phyloP scores from a whole-genome alignment of 768 basidiomycete species.

The Pleurotus ostreatus region DNA sequence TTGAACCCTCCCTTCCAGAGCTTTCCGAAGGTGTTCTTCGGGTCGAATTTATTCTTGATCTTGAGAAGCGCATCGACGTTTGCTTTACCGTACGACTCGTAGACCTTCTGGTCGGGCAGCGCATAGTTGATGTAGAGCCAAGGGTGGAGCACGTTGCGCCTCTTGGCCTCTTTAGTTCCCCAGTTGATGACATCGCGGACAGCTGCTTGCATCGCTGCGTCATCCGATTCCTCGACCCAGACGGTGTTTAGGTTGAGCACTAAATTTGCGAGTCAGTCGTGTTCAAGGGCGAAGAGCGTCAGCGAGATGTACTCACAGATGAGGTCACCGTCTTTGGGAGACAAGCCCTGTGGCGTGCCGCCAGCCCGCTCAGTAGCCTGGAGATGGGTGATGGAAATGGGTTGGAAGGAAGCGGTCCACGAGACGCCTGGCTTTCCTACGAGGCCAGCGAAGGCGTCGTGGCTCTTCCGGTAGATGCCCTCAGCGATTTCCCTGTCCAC shows the following conservation, averaged over 20 bases:
- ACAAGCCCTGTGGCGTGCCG: constrained; percentile 8
- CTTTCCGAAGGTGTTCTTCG: not conserved
- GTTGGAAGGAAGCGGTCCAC: constrained; percentile 7
- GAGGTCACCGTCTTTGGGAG: constrained; percentile 9
- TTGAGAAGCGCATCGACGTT: not conserved
- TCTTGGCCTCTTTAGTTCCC: constrained; percentile 3
- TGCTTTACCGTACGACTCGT: not conserved
- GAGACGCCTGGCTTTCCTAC: not conserved
- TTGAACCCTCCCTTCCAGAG: constrained; percentile 6
- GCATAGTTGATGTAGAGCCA: constrained; percentile 12
- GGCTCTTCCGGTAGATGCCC: constrained; percentile 2
- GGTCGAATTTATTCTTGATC: not conserved
- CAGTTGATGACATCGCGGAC: constrained; percentile 5
- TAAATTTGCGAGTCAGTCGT: not conserved
- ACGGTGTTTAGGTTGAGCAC: constrained; percentile 3
- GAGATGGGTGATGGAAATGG: constrained; percentile 1
- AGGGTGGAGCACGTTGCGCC: constrained; percentile 2
- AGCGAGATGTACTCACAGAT: constrained; percentile 9
- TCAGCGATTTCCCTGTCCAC: constrained; percentile 2
- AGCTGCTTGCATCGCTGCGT: not conserved
- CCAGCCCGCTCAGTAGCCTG: constrained; percentile 3
- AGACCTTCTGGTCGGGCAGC: constrained; percentile 6
- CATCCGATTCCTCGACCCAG: constrained; percentile 11
- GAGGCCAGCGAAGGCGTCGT: not conserved
- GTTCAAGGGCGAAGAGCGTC: not conserved